Evolutionary conservation across 23 red algal species (phyloP).

Genomic region (Gracilaria caudata): DNA sequence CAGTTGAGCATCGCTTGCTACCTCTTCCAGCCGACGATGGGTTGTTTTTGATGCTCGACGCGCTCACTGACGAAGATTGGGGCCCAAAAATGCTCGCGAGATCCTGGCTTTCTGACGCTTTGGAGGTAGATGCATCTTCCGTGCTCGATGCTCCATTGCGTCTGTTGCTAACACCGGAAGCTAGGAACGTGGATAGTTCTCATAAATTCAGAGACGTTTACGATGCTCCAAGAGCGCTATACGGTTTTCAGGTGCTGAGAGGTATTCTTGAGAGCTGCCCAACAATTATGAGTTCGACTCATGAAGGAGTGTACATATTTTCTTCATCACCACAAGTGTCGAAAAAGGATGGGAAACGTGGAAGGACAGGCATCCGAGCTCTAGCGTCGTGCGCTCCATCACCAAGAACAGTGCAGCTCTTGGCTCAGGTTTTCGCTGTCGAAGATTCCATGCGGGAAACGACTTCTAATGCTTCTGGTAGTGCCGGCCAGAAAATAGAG

Average conservation of each 20-base stretch:
- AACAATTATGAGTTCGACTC: constrained; percentile 27
- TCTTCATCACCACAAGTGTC: constrained; percentile 33
- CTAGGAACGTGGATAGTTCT: constrained; percentile 5
- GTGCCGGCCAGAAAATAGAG: not conserved
- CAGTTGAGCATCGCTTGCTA: constrained; percentile 62
- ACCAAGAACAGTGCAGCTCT: constrained; percentile 35
- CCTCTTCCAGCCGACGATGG: constrained; percentile 69
- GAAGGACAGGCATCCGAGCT: constrained; percentile 49
- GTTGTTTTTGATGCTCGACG: constrained; percentile 72
- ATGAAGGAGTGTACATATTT: constrained; percentile 19
- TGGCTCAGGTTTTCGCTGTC: constrained; percentile 48
- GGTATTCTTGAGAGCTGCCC: constrained; percentile 68
- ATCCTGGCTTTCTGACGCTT: constrained; percentile 69
- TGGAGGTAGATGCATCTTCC: constrained; percentile 58
- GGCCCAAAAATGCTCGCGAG: constrained; percentile 72
- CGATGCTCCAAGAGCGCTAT: constrained; percentile 67
- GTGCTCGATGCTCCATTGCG: constrained; percentile 71
- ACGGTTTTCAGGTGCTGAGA: constrained; percentile 62
- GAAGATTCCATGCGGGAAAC: not conserved
- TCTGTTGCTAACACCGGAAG: constrained; percentile 54
- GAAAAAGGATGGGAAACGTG: constrained; percentile 45
- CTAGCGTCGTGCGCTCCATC: constrained; percentile 37
- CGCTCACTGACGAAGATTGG: constrained; percentile 67
- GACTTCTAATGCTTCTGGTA: not conserved
- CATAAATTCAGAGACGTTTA: constrained; percentile 53